A percentile compares a stretch with the other conserved stretches of the same genome.
Conservation (phyloP, 345 rosid species). For the Eucalyptus leucophloia region DNA sequence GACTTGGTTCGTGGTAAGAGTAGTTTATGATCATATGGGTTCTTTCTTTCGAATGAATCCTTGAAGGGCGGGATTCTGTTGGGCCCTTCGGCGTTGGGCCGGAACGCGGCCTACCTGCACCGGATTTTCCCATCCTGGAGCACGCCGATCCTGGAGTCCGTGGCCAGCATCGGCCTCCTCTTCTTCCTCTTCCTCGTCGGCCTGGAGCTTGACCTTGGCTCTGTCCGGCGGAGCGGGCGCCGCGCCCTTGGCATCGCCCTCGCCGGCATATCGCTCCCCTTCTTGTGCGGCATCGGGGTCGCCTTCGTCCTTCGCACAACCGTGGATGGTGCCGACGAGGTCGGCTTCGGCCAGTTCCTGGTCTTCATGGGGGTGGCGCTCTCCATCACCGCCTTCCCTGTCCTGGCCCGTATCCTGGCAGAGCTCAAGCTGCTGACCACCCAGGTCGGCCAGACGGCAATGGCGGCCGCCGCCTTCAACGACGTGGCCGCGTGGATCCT, state of each 20-base stretch:
- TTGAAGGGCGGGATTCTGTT: constrained; percentile 20
- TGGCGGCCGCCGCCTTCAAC: constrained; percentile 92
- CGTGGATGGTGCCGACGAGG: constrained; percentile 27
- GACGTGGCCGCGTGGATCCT: constrained; percentile 86
- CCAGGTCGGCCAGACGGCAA: constrained; percentile 57
- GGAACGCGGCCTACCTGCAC: constrained; percentile 23
- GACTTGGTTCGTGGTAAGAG: background rate
- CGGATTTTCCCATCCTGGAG: constrained; percentile 39
- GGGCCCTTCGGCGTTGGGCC: constrained; percentile 48
- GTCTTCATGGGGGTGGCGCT: constrained; percentile 93
- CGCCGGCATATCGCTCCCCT: constrained; percentile 50
- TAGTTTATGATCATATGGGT: background rate
- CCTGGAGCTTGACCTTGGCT: constrained; percentile 41
- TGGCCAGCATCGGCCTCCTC: constrained; percentile 48
- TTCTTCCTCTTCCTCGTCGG: constrained; percentile 58
- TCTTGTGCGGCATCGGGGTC: constrained; percentile 27
- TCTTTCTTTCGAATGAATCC: background rate
- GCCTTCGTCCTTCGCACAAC: constrained; percentile 40
- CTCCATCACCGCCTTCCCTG: constrained; percentile 94
- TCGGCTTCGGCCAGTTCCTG: constrained; percentile 49
- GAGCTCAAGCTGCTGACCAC: constrained; percentile 80
- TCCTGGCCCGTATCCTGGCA: constrained; percentile 82
- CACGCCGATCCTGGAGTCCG: constrained; percentile 35
- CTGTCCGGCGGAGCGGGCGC: constrained; percentile 22
- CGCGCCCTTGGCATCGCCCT: constrained; percentile 31